These are phyloP conservation scores for Saturnispora ahearnii DNA, from an alignment of 805 yeast genomes.

Conservation along the genomic window DNA sequence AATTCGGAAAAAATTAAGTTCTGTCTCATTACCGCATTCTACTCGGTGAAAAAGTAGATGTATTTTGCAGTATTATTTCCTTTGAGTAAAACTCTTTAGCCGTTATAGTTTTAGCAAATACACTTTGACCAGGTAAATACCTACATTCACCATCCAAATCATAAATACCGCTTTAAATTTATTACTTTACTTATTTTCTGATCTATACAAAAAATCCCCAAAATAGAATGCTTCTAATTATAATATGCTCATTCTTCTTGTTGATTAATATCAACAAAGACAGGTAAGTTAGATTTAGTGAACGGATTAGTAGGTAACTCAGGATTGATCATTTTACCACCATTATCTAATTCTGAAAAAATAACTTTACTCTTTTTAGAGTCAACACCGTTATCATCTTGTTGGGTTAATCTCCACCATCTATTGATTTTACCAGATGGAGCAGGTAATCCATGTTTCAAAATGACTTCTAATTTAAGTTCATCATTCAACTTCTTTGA, in stretches of 20 bases:
- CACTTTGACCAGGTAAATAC: too few species aligned
- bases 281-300: conserved; percentile 40
- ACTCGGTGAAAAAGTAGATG: too few species aligned
- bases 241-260: neutral
- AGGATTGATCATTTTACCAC: conserved; percentile 54
- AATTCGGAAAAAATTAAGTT: neutral
- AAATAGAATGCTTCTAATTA: too few species aligned
- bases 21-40: too few species aligned
- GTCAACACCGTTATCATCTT: conserved; percentile 4
- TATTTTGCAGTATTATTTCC: too few species aligned
- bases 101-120: too few species aligned
- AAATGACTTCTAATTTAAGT: conserved; percentile 16
- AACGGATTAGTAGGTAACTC: conserved; percentile 67
- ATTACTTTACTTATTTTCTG: too few species aligned
- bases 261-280: conserved; percentile 27
- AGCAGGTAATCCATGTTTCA: conserved; percentile 55
- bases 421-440: conserved; percentile 57
- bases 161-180: too few species aligned
- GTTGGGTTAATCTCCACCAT: conserved; percentile 72
- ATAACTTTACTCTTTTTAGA: conserved; percentile 51
- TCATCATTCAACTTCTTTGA: conserved; percentile 9
- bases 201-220: too few species aligned
- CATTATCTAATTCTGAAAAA: conserved; percentile 35
- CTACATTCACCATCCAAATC: neutral
- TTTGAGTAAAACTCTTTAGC: too few species aligned